These are phyloP conservation scores for Clonostachys sp. DNA, from an alignment of 2,329 filamentous ascomycete genomes.

Conservation along the genomic window DNA sequence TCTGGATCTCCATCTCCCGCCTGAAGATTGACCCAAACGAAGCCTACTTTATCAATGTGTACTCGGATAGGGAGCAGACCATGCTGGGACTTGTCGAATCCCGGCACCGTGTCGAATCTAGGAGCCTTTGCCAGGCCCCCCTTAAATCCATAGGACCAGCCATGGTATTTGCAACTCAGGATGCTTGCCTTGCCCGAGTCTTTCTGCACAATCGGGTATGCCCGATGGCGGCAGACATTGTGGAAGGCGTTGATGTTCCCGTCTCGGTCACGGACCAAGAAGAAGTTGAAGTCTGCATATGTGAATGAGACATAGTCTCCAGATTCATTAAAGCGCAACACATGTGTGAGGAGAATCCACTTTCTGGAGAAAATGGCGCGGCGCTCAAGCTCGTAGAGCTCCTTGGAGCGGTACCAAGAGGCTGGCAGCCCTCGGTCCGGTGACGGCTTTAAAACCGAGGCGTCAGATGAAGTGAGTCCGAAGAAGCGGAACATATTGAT, in stretches of 20 bases:
- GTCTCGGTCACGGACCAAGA: constrained; percentile 43
- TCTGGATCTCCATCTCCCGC: constrained; percentile 31
- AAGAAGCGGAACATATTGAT: background rate
- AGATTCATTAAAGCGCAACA: constrained; percentile 6
- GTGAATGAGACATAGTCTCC: constrained; percentile 54
- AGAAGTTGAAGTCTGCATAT: constrained; percentile 49
- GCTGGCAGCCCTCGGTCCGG: constrained; percentile 10
- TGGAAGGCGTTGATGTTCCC: constrained; percentile 54
- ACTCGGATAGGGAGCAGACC: constrained; percentile 50
- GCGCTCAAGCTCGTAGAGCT: constrained; percentile 45
- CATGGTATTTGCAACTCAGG: constrained; percentile 53
- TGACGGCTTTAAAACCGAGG: background rate
- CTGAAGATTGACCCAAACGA: constrained; percentile 56
- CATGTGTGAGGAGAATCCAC: constrained; percentile 30
- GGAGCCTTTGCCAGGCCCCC: constrained; percentile 57
- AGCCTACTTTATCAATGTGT: constrained; percentile 46
- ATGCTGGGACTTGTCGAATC: constrained; percentile 52
- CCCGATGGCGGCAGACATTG: constrained; percentile 58
- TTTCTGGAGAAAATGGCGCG: constrained; percentile 45
- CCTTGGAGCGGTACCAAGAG: constrained; percentile 22
- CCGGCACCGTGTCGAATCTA: constrained; percentile 47
- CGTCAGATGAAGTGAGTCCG: background rate
- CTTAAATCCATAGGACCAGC: constrained; percentile 54
- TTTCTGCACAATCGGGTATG: constrained; percentile 50
- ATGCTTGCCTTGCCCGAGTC: constrained; percentile 42